phyloP scores from a whole-genome alignment of 208 protist genomes.

The Crithidia thermophila region DNA sequence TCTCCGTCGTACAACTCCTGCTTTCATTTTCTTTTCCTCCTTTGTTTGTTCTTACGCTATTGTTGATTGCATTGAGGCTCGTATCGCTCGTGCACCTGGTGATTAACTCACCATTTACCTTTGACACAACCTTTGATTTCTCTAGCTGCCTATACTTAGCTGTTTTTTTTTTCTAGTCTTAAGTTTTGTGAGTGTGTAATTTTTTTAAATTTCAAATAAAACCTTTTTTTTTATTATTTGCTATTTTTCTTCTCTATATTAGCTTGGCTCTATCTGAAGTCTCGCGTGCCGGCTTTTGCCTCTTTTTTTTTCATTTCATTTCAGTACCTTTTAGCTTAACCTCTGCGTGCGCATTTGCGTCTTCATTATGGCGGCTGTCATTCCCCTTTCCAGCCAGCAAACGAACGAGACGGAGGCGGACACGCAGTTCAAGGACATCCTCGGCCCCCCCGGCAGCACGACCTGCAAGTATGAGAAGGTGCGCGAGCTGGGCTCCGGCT shows the following conservation, averaged over 20 bases:
- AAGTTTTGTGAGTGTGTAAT: not conserved
- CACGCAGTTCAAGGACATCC: conserved; percentile 41
- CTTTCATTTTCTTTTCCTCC: too few species aligned
- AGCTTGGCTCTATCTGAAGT: not conserved
- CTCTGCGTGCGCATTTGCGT: not conserved
- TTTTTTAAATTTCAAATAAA: not conserved
- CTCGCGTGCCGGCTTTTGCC: not conserved
- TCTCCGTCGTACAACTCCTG: too few species aligned
- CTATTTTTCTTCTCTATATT: conserved; percentile 1
- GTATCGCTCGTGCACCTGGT: too few species aligned
- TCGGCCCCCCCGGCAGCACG: conserved; percentile 39
- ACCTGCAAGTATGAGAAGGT: conserved; percentile 47
- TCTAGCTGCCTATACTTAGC: too few species aligned
- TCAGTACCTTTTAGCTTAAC: not conserved
- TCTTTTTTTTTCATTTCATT: conserved; percentile 15
- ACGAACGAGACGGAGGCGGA: conserved; percentile 17
- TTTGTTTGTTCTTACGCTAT: too few species aligned
- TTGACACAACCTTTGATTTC: too few species aligned
- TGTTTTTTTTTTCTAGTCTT: conserved; percentile 19
- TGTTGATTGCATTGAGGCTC: not conserved
- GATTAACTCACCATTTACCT: too few species aligned
- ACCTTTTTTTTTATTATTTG: not conserved
- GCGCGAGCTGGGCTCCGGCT: conserved; percentile 84
- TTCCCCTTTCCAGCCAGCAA: conserved; percentile 42
- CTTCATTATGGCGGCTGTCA: conserved; percentile 30